Evolutionary conservation across 2,329 filamentous ascomycete species (phyloP).

Genomic region (Arthrobotrys pseudoclavata): DNA sequence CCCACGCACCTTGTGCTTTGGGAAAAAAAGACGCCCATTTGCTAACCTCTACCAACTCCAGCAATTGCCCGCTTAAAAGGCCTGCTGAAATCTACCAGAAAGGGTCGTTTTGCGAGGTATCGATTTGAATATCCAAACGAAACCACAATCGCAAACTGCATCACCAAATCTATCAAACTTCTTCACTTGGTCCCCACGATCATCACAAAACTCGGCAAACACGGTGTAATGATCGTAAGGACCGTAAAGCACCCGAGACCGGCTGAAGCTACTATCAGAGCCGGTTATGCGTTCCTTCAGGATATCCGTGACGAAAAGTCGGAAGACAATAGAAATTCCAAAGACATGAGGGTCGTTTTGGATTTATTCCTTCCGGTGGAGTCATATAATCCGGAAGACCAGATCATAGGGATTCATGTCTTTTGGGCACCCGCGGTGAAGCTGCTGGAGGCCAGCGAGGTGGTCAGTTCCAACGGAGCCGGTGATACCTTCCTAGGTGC

Average conservation of each 20-base stretch:
- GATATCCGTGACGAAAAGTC: background rate
- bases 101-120: no score
- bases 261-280: background rate
- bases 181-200: conserved; percentile 35
- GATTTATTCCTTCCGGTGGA: conserved; percentile 18
- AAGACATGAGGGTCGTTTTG: background rate
- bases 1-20: no score
- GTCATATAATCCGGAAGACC: background rate
- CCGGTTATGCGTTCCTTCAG: background rate
- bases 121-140: background rate
- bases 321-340: background rate
- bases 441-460: background rate
- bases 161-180: background rate
- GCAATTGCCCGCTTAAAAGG: background rate
- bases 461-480: conserved; percentile 44
- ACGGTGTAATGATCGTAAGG: conserved; percentile 42
- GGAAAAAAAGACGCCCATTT: no score
- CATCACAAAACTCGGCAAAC: conserved; percentile 36
- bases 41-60: background rate
- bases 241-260: conserved; percentile 24
- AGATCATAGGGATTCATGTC: conserved; percentile 26
- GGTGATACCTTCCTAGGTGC: conserved; percentile 51
- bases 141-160: background rate
- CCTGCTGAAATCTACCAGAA: background rate
- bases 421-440: conserved; percentile 17